Evolutionary conservation across 2,329 filamentous ascomycete genomes (phyloP), one percentile per base, ranked within the genome.

Genomic region (Aureobasidium melanogenum): DNA sequence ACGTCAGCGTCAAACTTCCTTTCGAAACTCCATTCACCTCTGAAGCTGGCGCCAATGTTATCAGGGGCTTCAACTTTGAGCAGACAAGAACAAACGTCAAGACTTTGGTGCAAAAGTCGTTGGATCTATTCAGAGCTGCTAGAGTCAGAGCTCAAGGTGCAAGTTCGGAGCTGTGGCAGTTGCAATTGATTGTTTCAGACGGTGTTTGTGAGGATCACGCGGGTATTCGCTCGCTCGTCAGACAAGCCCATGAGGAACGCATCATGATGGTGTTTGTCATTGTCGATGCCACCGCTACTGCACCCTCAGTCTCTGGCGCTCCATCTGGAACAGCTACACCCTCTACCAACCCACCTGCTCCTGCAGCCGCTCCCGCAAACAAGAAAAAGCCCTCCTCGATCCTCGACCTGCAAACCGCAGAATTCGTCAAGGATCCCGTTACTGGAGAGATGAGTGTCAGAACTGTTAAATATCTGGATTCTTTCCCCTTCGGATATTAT

Each of bases 211-310:
- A 95, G 57, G 88, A 92, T 51, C 93, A 97, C 72, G 89, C 91
- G 19, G 81, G 84, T 5, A 92, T 99, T 67, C 83, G 89, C 17
- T 81, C 90, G 5, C 81, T 97, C 24, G 85, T 99, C 12, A 82
- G 94, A 10, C 88, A 93, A 74, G 93, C 94, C 0, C 86, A 91
- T 69, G 92, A 97, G 73, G 90, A 97, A 75, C 82, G 91, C 17
- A 95, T 99, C 71, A 97, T 99, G 90, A 86, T 97, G 65, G 93
- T 99, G 6, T 99, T 99, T 73, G 90, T 99, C 68, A 88, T 99
- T 69, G 91, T 99, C 70, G 94, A 99, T 77, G 80, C 84, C 6
- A 60, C 43, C 5, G 47, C 32, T 12, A 22, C 24, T 5, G 19
- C 59, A 2, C 26, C 59, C 30, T 44, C 51, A 5, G n/a, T 46